These are phyloP conservation scores for Plasmodium malariae DNA, from an alignment of 169 alveolate species.

Conservation along the genomic window DNA sequence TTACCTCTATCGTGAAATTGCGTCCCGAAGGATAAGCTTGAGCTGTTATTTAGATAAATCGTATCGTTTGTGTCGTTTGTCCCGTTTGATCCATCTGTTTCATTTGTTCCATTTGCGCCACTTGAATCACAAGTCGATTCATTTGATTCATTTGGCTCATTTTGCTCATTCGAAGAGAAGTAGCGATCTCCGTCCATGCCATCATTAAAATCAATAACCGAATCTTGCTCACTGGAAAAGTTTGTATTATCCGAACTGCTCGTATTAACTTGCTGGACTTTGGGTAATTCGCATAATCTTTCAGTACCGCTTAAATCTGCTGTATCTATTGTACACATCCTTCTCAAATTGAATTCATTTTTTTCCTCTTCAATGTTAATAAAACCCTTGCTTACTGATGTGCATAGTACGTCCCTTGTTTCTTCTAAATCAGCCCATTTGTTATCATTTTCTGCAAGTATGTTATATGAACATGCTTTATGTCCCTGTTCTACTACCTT, in stretches of 20 bases:
- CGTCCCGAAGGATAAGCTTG: slow-evolving; percentile 40
- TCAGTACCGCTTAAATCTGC: not conserved
- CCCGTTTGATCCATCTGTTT: not conserved
- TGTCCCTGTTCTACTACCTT: not conserved
- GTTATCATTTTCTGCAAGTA: not conserved
- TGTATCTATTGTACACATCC: slow-evolving; percentile 23
- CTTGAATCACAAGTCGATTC: not conserved
- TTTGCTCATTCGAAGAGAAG: too few relatives aligned
- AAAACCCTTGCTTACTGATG: slow-evolving; percentile 5
- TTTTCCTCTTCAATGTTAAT: slow-evolving; percentile 10
- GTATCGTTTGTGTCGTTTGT: not conserved
- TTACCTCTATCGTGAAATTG: slow-evolving; percentile 55
- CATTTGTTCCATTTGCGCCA: not conserved
- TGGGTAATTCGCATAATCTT: not conserved
- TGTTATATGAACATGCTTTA: not conserved
- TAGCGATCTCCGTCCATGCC: not conserved
- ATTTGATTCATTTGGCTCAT: too few relatives aligned
- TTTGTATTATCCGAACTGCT: not conserved
- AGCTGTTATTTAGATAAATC: not conserved
- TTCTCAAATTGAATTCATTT: not conserved
- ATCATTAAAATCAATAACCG: not conserved
- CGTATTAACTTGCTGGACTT: not conserved
- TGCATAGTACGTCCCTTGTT: not conserved
- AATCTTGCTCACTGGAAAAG: not conserved
- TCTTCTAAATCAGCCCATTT: slow-evolving; percentile 10